A percentile compares a stretch with the other conserved stretches of the same genome.
These are phyloP conservation scores for Pseudognaphalium luteoalbum DNA, from an alignment of 129 eudicot genomes.

Conservation along the genomic window DNA sequence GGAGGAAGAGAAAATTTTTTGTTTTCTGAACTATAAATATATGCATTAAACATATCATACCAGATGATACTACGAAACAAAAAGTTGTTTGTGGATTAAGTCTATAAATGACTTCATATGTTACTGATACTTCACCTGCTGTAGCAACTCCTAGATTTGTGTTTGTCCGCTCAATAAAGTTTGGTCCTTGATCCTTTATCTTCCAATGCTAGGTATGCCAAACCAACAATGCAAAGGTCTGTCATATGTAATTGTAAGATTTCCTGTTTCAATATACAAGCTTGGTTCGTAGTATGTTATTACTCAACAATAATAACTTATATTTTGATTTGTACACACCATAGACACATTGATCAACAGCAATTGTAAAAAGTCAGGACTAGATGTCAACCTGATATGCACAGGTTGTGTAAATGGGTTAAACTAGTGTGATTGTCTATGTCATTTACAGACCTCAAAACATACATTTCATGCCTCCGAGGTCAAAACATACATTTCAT, in stretches of 20 bases:
- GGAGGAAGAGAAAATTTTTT: slow-evolving; percentile 63
- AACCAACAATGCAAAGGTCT: background rate
- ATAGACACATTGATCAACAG: background rate
- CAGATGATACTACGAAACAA: slow-evolving; percentile 8
- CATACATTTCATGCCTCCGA: too few species aligned
- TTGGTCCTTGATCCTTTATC: slow-evolving; percentile 26
- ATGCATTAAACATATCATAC: slow-evolving; percentile 6
- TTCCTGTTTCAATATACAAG: background rate
- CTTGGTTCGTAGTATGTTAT: background rate
- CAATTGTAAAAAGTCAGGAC: background rate
- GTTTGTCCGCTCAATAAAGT: slow-evolving; percentile 13
- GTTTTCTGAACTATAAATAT: slow-evolving; percentile 29
- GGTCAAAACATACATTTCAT: background rate
- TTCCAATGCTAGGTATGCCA: background rate
- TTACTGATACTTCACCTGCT: slow-evolving; percentile 8
- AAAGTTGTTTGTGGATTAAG: slow-evolving; percentile 23
- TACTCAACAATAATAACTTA: background rate
- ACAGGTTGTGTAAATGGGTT: too few species aligned
- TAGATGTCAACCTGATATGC: background rate
- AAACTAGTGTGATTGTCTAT: too few species aligned
- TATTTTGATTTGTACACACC: background rate
- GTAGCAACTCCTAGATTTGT: slow-evolving; percentile 22
- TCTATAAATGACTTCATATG: slow-evolving; percentile 17
- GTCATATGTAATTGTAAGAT: background rate
- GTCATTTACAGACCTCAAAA: too few species aligned